Evolutionary conservation across 805 yeast species (phyloP), one percentile per base, ranked within the genome.

Genomic region (Wickerhamiella qilinensis): DNA sequence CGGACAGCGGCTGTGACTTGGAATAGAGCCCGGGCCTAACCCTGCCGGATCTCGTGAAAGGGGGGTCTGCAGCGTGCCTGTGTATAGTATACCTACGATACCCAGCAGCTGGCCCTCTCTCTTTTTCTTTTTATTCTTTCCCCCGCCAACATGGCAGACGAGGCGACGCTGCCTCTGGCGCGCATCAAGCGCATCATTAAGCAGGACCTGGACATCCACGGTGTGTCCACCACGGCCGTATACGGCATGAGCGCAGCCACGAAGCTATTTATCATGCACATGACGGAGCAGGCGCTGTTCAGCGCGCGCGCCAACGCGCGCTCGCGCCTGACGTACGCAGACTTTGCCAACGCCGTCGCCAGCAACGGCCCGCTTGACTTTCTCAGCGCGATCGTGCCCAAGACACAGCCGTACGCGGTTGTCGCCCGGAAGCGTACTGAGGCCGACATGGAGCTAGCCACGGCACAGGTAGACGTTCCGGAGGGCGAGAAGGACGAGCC

Each of bases 191-290:
- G 75, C 47, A 75, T 81, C 38, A 68, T 81, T 53, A 79, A 77
- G 49, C 67, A 77, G 53, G 93, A 81, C 53, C 82, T 84, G 14
- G 85, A 76, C 29, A 77, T 77, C 46, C 57, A 66, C 5, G 69
- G 76, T 2, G 73, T 82, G 2, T 72, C 84, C 2, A 77, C 71
- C 40, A 63, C 75, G 21, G 83, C 88, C 0, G 81, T 77, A n/a
- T 76, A 72, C 52, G 69, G 83, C 14, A 64, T 81, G 5, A 83
- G 82, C 2, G 66, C 77, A n/a, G 85, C 91, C 7, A 73, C 88
- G 0, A 91, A 81, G 49, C 57, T 78, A 18, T 81, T 81, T 51
- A 65, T 80, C 18, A 76, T 75, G 55, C 71, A 73, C 50, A 64
- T 80, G 43, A 68, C 81, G 1, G 83, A 76, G 51, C 82, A 77